Evolutionary conservation across 2,329 filamentous ascomycete genomes (phyloP).

Genomic region (Pyrenophora tritici-repentis): DNA sequence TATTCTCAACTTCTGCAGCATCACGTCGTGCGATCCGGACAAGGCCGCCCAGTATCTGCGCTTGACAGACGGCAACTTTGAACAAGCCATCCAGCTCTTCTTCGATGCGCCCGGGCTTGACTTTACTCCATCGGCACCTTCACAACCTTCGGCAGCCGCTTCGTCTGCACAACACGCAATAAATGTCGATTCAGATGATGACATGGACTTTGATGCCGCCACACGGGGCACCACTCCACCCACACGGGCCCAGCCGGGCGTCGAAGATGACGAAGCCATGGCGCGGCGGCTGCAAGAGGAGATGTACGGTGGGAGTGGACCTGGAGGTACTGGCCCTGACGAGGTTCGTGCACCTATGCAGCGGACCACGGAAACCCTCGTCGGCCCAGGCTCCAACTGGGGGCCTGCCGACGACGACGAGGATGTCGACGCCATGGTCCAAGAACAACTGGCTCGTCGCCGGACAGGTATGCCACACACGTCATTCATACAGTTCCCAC

Average conservation of each 20-base stretch:
- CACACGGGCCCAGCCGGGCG: slow-evolving; percentile 37
- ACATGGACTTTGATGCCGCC: slow-evolving; percentile 57
- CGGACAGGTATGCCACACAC: slow-evolving; percentile 30
- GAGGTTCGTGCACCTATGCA: slow-evolving; percentile 88
- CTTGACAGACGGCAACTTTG: slow-evolving; percentile 80
- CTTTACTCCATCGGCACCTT: slow-evolving; percentile 47
- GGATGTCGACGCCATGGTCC: slow-evolving; percentile 64
- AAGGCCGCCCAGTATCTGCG: slow-evolving; percentile 83
- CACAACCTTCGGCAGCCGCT: slow-evolving; percentile 42
- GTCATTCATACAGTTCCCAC: slow-evolving; percentile 19
- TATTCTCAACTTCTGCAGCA: slow-evolving; percentile 76
- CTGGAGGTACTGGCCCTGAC: slow-evolving; percentile 52
- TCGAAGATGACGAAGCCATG: slow-evolving; percentile 92
- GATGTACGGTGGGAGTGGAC: slow-evolving; percentile 68
- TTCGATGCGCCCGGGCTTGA: slow-evolving; percentile 84
- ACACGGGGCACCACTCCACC: slow-evolving; percentile 37
- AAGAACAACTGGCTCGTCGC: slow-evolving; percentile 66
- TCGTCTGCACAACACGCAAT: slow-evolving; percentile 62
- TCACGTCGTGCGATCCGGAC: slow-evolving; percentile 75
- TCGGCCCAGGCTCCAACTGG: slow-evolving; percentile 70
- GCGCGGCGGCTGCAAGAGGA: slow-evolving; percentile 90
- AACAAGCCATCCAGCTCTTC: slow-evolving; percentile 86
- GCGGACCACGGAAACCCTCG: slow-evolving; percentile 86
- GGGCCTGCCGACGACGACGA: slow-evolving; percentile 53
- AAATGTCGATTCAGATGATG: slow-evolving; percentile 77